phyloP scores from a whole-genome alignment of 805 yeast genomes.

The Barnettozyma siamensis region DNA sequence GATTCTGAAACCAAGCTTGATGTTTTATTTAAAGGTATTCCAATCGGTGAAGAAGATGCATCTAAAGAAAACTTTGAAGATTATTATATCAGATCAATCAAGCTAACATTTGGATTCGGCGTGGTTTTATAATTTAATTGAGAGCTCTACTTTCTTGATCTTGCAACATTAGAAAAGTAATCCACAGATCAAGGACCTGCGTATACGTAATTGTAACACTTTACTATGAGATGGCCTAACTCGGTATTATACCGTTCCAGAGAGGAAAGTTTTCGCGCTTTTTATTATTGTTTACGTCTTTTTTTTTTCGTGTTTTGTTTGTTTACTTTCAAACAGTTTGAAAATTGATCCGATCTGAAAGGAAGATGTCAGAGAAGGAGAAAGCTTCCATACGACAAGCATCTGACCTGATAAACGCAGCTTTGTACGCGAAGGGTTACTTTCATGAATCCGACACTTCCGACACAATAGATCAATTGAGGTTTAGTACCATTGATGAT shows the following conservation, averaged over 20 bases:
- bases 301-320: neutral
- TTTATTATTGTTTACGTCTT: neutral
- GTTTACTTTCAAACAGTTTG: neutral
- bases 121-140: conserved; percentile 54
- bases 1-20: conserved; percentile 78
- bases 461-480: neutral
- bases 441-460: conserved; percentile 3
- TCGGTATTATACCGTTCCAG: too few species aligned
- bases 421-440: conserved; percentile 13
- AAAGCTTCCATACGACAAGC: conserved; percentile 8
- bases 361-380: conserved; percentile 2
- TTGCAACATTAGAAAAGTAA: too few species aligned
- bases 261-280: too few species aligned
- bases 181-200: too few species aligned
- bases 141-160: too few species aligned
- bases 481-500: conserved; percentile 4
- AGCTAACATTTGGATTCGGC: conserved; percentile 91
- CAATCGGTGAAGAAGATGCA: conserved; percentile 90
- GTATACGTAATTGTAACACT: too few species aligned
- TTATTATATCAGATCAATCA: conserved; percentile 84
- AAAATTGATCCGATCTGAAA: neutral
- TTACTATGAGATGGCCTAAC: too few species aligned
- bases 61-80: conserved; percentile 82
- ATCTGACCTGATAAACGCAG: conserved; percentile 12
- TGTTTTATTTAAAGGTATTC: conserved; percentile 81